These are phyloP conservation scores for Seiridium cupressi DNA, from an alignment of 2,329 filamentous ascomycete genomes.

Conservation along the genomic window DNA sequence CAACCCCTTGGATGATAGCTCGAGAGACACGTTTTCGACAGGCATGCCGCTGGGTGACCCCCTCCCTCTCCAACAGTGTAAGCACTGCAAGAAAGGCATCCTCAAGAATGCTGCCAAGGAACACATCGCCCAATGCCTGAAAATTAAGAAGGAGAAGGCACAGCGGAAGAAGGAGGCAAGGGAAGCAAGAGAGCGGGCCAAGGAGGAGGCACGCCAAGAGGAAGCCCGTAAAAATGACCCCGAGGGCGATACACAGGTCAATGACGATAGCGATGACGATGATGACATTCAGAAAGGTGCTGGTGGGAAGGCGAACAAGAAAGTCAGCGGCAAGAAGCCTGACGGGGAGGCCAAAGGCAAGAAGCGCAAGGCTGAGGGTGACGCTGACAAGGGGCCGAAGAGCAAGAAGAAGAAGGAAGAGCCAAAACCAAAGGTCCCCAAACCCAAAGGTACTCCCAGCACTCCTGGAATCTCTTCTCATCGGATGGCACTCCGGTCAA, in stretches of 20 bases:
- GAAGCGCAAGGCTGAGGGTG: constrained; percentile 73
- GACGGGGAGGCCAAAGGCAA: constrained; percentile 68
- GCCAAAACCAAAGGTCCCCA: constrained; percentile 76
- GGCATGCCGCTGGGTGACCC: constrained; percentile 79
- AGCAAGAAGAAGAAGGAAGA: constrained; percentile 96
- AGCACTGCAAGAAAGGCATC: constrained; percentile 90
- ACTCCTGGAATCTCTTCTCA: background rate
- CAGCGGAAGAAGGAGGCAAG: constrained; percentile 74
- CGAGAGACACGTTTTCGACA: constrained; percentile 76
- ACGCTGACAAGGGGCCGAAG: constrained; percentile 80
- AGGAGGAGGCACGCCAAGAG: constrained; percentile 58
- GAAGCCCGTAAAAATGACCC: constrained; percentile 52
- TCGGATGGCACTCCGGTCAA: constrained; percentile 5
- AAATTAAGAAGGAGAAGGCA: constrained; percentile 79
- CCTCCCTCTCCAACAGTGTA: constrained; percentile 80
- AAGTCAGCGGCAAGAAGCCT: constrained; percentile 63
- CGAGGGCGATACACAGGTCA: constrained; percentile 33
- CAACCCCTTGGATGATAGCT: constrained; percentile 71
- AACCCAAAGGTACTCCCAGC: constrained; percentile 66
- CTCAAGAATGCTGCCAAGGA: constrained; percentile 71
- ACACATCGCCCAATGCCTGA: constrained; percentile 82
- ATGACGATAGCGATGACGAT: constrained; percentile 48
- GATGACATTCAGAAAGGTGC: constrained; percentile 39
- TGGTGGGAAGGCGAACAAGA: constrained; percentile 53
- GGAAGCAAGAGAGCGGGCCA: constrained; percentile 66